These are phyloP conservation scores for Orbilia blumenaviensis DNA, from an alignment of 2,329 filamentous ascomycete genomes.

Conservation along the genomic window DNA sequence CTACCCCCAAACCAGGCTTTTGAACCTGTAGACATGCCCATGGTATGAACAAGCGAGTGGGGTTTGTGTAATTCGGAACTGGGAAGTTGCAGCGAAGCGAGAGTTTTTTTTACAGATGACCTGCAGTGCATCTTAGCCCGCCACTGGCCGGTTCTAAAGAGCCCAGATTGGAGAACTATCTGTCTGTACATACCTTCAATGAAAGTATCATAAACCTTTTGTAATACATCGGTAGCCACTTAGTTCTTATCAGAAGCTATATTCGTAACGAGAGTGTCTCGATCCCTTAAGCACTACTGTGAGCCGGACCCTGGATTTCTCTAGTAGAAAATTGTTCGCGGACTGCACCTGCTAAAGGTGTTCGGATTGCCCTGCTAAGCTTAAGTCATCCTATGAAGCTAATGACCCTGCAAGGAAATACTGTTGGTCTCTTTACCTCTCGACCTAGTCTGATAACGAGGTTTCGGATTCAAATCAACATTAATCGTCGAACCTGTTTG, in stretches of 20 bases:
- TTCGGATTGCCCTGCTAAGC: slow-evolving; percentile 39
- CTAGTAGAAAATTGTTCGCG: neutral
- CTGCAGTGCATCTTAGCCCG: slow-evolving; percentile 29
- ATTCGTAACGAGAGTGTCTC: neutral
- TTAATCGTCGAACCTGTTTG: neutral
- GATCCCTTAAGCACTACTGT: neutral
- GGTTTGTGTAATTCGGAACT: slow-evolving; percentile 28
- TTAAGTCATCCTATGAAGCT: neutral
- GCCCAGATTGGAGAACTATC: neutral
- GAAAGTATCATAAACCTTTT: neutral
- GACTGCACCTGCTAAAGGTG: slow-evolving; percentile 40
- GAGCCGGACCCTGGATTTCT: neutral
- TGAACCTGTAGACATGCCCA: neutral
- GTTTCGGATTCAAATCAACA: too few relatives aligned
- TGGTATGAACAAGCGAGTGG: slow-evolving; percentile 18
- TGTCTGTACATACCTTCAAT: too few relatives aligned
- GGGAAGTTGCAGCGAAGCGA: slow-evolving; percentile 31
- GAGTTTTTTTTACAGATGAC: slow-evolving; percentile 33
- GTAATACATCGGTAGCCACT: neutral
- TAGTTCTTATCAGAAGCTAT: neutral
- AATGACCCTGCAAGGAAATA: neutral
- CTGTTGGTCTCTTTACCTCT: neutral
- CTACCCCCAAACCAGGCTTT: neutral
- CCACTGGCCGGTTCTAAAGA: neutral
- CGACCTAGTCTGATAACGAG: neutral